Evolutionary conservation across 371 early-diverging fungal species (phyloP), one percentile per base, ranked within the genome.

Genomic region (Syncephalis plumigaleata): DNA sequence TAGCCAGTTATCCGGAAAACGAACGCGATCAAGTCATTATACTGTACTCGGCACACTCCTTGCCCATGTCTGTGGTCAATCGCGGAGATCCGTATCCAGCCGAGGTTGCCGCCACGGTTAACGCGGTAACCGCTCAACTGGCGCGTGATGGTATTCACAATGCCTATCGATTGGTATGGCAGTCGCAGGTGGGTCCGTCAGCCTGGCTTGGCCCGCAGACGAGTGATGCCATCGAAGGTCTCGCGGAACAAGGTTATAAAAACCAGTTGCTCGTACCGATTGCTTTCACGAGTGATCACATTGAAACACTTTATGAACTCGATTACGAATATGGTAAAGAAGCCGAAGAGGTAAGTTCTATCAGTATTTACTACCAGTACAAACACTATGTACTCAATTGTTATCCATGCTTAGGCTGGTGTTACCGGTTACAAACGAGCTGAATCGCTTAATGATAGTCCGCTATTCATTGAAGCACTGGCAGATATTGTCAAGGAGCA

Each of bases 211-310:
- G 87, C 3, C 94, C 96, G 3, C 79, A 86, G 55, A 92, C 96
- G 1, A 73, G 76, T 16, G 72, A 75, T 36, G 90, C 81, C 0
- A 70, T 96, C 48, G 60, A 78, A 45, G 79, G 77, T 0, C 71
- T 84, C 48, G 91, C 75, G 3, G 69, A 78, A 43, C 60, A 68
- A 39, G 89, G 90, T 2, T 60, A 76, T 54, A 84, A 80, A 50
- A 76, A 91, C 50, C 51, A 87, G 38, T 60, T 93, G 16, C 61
- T 88, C 23, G 83, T 93, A 0, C 96, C 96, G 3, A 81, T 96
- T 56, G 94, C 94, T 0, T 96, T 96, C 49, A 91, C 91, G 3
- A 82, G 82, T 24, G 96, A 96, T 56, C 96, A 96, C 59, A 84
- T 96, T 44, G 96, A 96, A 61, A 96, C 96, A 1, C 54, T 96